Evolutionary conservation across 2,329 filamentous ascomycete species (phyloP).

Genomic region (Epichloe sp.): DNA sequence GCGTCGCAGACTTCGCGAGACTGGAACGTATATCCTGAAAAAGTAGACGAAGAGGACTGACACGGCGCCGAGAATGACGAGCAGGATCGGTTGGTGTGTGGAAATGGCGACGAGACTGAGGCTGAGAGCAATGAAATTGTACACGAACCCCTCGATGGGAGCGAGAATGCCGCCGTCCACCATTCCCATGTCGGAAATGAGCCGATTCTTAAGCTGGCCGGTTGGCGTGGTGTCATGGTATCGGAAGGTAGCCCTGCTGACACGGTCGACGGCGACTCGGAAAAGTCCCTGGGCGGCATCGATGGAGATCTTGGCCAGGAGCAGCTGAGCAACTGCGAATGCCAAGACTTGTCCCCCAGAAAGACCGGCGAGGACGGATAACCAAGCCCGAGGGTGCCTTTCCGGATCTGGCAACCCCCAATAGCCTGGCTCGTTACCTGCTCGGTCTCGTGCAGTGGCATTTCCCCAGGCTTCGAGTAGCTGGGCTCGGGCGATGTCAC

Average conservation of each 20-base stretch:
- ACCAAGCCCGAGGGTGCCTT: conserved; percentile 58
- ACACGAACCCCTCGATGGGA: conserved; percentile 59
- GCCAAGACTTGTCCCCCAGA: conserved; percentile 45
- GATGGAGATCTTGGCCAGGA: conserved; percentile 68
- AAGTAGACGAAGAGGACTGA: conserved; percentile 57
- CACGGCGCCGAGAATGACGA: conserved; percentile 57
- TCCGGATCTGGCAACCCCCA: conserved; percentile 46
- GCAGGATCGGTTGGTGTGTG: conserved; percentile 62
- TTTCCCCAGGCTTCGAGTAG: conserved; percentile 84
- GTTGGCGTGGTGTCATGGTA: conserved; percentile 88
- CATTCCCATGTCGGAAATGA: conserved; percentile 82
- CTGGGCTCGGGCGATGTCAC: conserved; percentile 57
- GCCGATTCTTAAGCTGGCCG: conserved; percentile 79
- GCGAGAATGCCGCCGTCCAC: conserved; percentile 75
- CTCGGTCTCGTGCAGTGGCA: conserved; percentile 17
- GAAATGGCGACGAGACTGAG: conserved; percentile 67
- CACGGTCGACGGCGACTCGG: conserved; percentile 53
- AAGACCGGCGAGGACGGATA: conserved; percentile 57
- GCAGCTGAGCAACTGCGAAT: conserved; percentile 47
- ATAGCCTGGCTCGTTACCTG: conserved; percentile 6
- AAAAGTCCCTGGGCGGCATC: conserved; percentile 67
- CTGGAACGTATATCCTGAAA: conserved; percentile 66
- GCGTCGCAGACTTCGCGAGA: conserved; percentile 69
- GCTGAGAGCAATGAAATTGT: conserved; percentile 56
- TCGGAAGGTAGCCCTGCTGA: conserved; percentile 71